Evolutionary conservation across 1,284 basidiomycete species (phyloP), one percentile per base, ranked within the genome.

Genomic region (Neolentinus lepideus): DNA sequence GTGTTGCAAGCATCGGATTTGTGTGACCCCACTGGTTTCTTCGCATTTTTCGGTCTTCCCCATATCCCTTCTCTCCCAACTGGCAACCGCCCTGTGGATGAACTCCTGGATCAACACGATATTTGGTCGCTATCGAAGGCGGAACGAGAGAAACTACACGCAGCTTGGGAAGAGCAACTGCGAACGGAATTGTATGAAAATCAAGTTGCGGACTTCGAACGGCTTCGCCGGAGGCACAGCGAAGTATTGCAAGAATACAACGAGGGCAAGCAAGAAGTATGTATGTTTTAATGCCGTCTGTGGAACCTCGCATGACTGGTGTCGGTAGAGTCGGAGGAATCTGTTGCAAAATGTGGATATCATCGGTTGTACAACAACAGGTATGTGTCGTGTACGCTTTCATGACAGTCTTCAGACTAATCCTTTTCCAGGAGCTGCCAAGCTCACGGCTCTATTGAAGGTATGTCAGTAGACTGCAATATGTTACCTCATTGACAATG

Each of bases 281-380:
- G 53, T 55, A 57, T 21, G 47, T 36, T 45, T 25, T 46, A 3
- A 19, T 45, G 24, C 9, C 19, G 27, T 3, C 33, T 9, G 6
- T 25, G 21, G 25, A 21, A 8, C 33, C 3, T 29, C 12, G 33
- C 33, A 8, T 64, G 35, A 55, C 12, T 54, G 9, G 19, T n/a
- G 4, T 6, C 3, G 14, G 16, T 50, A 73, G 69, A 55, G 61
- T 53, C 73, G 77, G 11, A 72, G 77, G 12, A 69, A 74, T n/a
- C 68, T 84, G 0, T 70, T 86, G 1, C 61, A 65, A 9, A 68
- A 75, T n/a, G 71, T 78, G 0, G 77, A 87, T 60, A 76, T 90
- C 19, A 78, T 90, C 52, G 88, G 83, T 10, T 87, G 85, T 58
- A 90, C 87, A 0, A 89, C 87, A 0, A 88, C 82, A 12, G 80